Evolutionary conservation across 2,329 filamentous ascomycete genomes (phyloP), one percentile per base, ranked within the genome.

Genomic region (Colletotrichum ledebouriae): DNA sequence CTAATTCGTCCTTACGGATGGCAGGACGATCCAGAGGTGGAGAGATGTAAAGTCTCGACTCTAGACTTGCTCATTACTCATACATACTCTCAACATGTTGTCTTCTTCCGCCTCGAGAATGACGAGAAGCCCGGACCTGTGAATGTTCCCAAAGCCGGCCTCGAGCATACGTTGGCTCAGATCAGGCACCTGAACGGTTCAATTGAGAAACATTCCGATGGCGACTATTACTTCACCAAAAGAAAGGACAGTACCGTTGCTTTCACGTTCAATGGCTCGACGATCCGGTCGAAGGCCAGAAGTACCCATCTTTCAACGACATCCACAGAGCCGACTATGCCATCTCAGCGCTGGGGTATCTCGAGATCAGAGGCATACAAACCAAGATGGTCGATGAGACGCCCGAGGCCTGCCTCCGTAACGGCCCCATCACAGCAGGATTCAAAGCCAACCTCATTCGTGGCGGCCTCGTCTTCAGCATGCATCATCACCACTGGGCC

Each of bases 381-480:
- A 75, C 76, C 0, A 81, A 83, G 79, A 78, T 76, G 4, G 78
- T 79, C 52, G 79, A 79, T 11, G 77, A 80, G 70, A 79, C 77
- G 70, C 78, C 78, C 1, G 80, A 81, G 61, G 77, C 78, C 4
- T 72, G 78, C 12, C 77, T 77, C 0, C 74, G 78, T 15, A 73
- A 63, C 4, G 77, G 70, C 7, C 80, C 81, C 2, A 64, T 75
- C 1, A 71, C 76, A 0, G 73, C 81, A 0, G 80, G 76, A 0
- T 84, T 79, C 72, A 78, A 83, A 60, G 78, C 78, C 0, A 84
- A 79, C 71, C 79, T 84, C 46, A 73, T 83, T 29, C 76, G 72
- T 0, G 81, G 81, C 3, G 82, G 81, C 0, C 66, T 83, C 1
- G 75, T 84, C 9, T 77, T 84, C 59, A 78, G 77, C 39, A 80